phyloP scores from a whole-genome alignment of 1,284 basidiomycete species.

The Meripilus lineatus region DNA sequence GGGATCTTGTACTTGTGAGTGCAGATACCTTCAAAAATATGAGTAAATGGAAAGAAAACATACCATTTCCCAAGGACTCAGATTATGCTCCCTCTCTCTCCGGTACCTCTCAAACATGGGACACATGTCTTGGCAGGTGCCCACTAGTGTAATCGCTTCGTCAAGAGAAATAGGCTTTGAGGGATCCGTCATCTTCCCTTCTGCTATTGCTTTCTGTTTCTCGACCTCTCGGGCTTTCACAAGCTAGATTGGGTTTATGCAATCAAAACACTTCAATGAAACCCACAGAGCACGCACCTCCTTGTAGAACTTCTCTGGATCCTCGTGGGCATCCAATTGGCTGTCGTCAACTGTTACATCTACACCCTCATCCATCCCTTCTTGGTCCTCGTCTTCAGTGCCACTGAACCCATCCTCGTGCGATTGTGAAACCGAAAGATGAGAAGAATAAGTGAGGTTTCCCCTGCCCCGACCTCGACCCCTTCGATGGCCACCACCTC shows the following conservation, averaged over 20 bases:
- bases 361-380: constrained; percentile 24
- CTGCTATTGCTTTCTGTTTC: constrained; percentile 72
- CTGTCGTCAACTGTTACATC: constrained; percentile 20
- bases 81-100: constrained; percentile 85
- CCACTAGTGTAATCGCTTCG: constrained; percentile 86
- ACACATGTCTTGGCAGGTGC: constrained; percentile 93
- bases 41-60: constrained; percentile 25
- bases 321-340: constrained; percentile 46
- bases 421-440: constrained; percentile 13
- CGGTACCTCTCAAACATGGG: constrained; percentile 90
- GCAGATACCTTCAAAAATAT: constrained; percentile 25
- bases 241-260: constrained; percentile 51
- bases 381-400: constrained; percentile 27
- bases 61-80: constrained; percentile 86
- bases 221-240: constrained; percentile 73
- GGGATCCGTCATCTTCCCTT: constrained; percentile 87
- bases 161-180: constrained; percentile 72
- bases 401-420: constrained; percentile 20
- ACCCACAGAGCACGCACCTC: constrained; percentile 43
- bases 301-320: constrained; percentile 60
- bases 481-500: constrained; percentile 36
- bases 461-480: constrained; percentile 29
- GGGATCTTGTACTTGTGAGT: constrained; percentile 51
- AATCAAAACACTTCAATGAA: constrained; percentile 8
- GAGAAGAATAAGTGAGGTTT: constrained; percentile 15